phyloP scores from a whole-genome alignment of 352 stramenopile genomes.

The Pythium guiyangense region DNA sequence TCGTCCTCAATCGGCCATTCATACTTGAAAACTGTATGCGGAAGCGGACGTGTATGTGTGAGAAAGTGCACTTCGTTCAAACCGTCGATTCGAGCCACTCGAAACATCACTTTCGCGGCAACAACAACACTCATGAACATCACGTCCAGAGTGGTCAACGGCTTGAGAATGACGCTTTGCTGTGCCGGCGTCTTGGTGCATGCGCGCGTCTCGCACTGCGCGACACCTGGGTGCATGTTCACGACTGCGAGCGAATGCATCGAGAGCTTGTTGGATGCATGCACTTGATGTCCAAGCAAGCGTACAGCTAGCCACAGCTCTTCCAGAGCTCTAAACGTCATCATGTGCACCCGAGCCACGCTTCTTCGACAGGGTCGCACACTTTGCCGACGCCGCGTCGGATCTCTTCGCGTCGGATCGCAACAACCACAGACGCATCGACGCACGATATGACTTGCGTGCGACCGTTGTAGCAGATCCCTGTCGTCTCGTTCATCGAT shows the following conservation, averaged over 20 bases:
- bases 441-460: conserved; percentile 3
- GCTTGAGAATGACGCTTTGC: too few relatives aligned
- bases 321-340: not conserved
- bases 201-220: too few relatives aligned
- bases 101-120: too few relatives aligned
- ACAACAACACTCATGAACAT: not conserved
- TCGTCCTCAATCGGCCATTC: not conserved
- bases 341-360: conserved; percentile 7
- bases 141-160: too few relatives aligned
- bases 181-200: too few relatives aligned
- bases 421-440: not conserved
- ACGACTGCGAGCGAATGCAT: too few relatives aligned
- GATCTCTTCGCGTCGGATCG: conserved; percentile 7
- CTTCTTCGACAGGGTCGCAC: conserved; percentile 8
- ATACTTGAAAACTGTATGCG: not conserved
- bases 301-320: not conserved
- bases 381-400: not conserved
- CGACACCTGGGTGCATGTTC: too few relatives aligned
- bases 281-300: too few relatives aligned
- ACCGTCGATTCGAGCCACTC: too few relatives aligned
- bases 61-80: too few relatives aligned
- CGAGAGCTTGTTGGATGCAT: too few relatives aligned
- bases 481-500: not conserved
- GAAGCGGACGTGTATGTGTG: too few relatives aligned
- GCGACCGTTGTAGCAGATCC: conserved; percentile 8